phyloP scores from a whole-genome alignment of 805 yeast genomes.

The Teunomyces lycoperdinae region DNA sequence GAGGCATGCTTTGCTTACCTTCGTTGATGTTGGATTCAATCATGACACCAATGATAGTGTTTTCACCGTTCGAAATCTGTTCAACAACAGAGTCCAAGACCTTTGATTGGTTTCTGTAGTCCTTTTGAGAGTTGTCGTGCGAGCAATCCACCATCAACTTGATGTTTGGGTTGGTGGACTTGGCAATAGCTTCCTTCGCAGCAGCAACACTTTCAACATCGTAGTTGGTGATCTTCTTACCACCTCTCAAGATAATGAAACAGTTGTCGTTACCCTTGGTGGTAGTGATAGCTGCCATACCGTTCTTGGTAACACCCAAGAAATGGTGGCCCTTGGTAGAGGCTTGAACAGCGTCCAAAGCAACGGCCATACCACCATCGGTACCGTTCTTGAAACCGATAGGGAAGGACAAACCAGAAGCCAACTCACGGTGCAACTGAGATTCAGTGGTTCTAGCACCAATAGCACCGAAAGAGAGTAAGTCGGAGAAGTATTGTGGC shows the following conservation, averaged over 20 bases:
- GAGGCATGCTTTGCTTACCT: slow-evolving; percentile 84
- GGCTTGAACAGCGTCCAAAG: slow-evolving; percentile 91
- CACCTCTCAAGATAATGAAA: slow-evolving; percentile 94
- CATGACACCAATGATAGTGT: slow-evolving; percentile 86
- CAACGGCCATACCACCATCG: slow-evolving; percentile 90
- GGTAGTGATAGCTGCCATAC: slow-evolving; percentile 93
- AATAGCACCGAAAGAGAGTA: slow-evolving; percentile 92
- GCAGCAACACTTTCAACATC: slow-evolving; percentile 74
- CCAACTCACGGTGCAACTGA: slow-evolving; percentile 94
- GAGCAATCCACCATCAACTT: slow-evolving; percentile 94
- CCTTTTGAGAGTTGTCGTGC: slow-evolving; percentile 94
- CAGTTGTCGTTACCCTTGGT: slow-evolving; percentile 95
- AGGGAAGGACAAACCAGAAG: slow-evolving; percentile 98
- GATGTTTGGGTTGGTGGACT: slow-evolving; percentile 46
- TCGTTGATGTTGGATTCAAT: slow-evolving; percentile 89
- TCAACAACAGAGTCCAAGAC: slow-evolving; percentile 81
- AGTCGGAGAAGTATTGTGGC: slow-evolving; percentile 91
- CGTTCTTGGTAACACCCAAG: slow-evolving; percentile 96
- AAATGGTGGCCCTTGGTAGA: slow-evolving; percentile 92
- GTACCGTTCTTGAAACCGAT: slow-evolving; percentile 98
- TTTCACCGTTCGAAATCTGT: slow-evolving; percentile 81
- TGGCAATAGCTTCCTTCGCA: slow-evolving; percentile 62
- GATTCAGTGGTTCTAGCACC: slow-evolving; percentile 99
- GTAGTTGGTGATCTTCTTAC: slow-evolving; percentile 90
- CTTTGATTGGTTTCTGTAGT: slow-evolving; percentile 91